Evolutionary conservation across 352 stramenopile species (phyloP), one percentile per base, ranked within the genome.

Genomic region (Pythium apleroticum): DNA sequence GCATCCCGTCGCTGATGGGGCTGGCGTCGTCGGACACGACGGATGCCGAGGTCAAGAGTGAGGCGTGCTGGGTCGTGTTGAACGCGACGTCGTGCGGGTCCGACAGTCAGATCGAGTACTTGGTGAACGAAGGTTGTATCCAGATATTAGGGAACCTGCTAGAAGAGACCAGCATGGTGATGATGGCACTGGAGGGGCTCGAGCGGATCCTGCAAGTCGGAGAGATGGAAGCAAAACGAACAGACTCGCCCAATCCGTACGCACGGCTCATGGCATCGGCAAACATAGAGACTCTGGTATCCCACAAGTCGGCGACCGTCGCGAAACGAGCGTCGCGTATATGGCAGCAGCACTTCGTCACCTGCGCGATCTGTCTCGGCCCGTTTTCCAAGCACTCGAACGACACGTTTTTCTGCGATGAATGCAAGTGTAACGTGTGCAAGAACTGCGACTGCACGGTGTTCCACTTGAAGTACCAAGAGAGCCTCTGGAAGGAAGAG

Each of bases 351-450:
- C 96, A 99, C 68, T 99, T 99, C 84, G 93, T 99, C 27, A 97
- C 91, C 37, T 99, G 97, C 74, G 96, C 96, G 25, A 97, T 99
- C 37, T 99, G 97, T 76, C 82, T 97, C 25, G 79, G 88, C 14
- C 96, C 92, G 24, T 99, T 98, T 74, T 98, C 94, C 1, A 98
- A 98, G 71, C 89, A 98, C 74, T 95, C 93, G 50, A 89, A 93
- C 52, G 88, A 97, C 71, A 97, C 92, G 48, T 97, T 96, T 61
- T 99, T 98, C 74, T 99, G 97, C 70, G 83, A 88, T 35, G 97
- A 99, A 80, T 99, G 96, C 79, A 98, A 99, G 77, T 99, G 97
- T 68, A 96, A 98, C 60, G 97, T 99, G 11, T 99, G 97, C 73
- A 93, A 85, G 75, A 93, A 93, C 57, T 99, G 97, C 69, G 95